These are phyloP conservation scores for Fusarium floridanum DNA, from an alignment of 2,329 filamentous ascomycete genomes.

Conservation along the genomic window DNA sequence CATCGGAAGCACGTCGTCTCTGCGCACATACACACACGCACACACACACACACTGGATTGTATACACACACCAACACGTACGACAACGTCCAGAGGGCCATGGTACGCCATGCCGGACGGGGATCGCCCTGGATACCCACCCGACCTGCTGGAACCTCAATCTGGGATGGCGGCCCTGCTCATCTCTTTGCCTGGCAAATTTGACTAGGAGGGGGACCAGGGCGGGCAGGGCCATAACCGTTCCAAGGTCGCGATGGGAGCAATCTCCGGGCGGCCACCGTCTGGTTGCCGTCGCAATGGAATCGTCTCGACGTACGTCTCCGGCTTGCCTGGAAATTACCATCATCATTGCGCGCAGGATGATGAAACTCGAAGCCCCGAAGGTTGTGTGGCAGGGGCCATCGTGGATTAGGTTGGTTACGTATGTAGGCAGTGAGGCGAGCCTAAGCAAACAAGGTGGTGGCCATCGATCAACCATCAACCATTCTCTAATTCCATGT, in stretches of 20 bases:
- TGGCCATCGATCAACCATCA: background rate
- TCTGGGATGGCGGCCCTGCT: constrained; percentile 39
- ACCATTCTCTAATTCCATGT: background rate
- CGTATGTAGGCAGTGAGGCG: constrained; percentile 24
- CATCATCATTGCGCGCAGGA: constrained; percentile 38
- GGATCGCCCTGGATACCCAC: constrained; percentile 42
- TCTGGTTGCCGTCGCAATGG: constrained; percentile 42
- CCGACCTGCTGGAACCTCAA: constrained; percentile 40
- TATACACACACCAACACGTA: constrained; percentile 31
- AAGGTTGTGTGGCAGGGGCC: constrained; percentile 30
- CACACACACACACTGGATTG: background rate
- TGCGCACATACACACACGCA: constrained; percentile 6
- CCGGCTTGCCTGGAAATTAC: constrained; percentile 44
- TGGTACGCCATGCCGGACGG: constrained; percentile 22
- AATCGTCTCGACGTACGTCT: constrained; percentile 27
- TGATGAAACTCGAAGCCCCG: constrained; percentile 40
- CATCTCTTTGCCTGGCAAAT: constrained; percentile 39
- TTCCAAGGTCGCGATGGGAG: constrained; percentile 31
- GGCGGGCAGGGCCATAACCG: constrained; percentile 2
- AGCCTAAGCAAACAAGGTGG: constrained; percentile 21
- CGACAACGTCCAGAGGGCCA: constrained; percentile 21
- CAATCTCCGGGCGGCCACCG: constrained; percentile 42
- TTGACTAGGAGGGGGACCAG: constrained; percentile 32
- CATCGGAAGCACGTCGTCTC: constrained; percentile 16
- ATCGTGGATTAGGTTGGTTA: constrained; percentile 31